Evolutionary conservation across 495 filamentous ascomycete genomes (phyloP).

Genomic region (Neurospora sp.): DNA sequence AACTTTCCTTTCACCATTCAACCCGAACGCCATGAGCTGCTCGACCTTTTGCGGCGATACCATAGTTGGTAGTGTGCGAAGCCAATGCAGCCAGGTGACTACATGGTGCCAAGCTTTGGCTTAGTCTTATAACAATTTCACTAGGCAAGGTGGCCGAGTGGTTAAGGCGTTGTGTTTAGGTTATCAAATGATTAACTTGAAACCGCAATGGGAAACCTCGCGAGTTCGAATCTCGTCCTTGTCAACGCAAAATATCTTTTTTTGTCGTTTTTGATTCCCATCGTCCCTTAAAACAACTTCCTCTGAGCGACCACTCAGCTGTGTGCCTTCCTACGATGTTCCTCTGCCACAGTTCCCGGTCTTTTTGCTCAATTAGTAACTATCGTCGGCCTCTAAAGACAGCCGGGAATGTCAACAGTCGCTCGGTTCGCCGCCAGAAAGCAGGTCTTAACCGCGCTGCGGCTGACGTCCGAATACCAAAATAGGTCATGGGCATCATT

Average conservation of each 20-base stretch:
- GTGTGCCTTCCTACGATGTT: not conserved
- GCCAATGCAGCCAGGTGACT: not conserved
- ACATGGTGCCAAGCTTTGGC: not conserved
- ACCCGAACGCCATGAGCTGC: not conserved
- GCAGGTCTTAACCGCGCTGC: not conserved
- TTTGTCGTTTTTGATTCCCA: not conserved
- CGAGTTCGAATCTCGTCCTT: not conserved
- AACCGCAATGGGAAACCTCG: not conserved
- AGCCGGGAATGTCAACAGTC: not conserved
- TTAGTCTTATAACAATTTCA: not conserved
- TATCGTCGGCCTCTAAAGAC: not conserved
- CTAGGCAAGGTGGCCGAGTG: not conserved
- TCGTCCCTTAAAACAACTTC: not conserved
- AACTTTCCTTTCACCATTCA: not conserved
- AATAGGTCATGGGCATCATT: not conserved
- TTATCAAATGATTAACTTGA: not conserved
- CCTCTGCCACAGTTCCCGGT: not conserved
- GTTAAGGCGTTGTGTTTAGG: not conserved
- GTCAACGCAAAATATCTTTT: not conserved
- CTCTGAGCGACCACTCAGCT: not conserved
- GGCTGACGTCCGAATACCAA: not conserved
- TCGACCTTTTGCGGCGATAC: not conserved
- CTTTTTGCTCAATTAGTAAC: not conserved
- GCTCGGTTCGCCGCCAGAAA: not conserved
- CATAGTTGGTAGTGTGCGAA: not conserved